Conservation (phyloP, 805 yeast species). For the Saturnispora sanitii region DNA sequence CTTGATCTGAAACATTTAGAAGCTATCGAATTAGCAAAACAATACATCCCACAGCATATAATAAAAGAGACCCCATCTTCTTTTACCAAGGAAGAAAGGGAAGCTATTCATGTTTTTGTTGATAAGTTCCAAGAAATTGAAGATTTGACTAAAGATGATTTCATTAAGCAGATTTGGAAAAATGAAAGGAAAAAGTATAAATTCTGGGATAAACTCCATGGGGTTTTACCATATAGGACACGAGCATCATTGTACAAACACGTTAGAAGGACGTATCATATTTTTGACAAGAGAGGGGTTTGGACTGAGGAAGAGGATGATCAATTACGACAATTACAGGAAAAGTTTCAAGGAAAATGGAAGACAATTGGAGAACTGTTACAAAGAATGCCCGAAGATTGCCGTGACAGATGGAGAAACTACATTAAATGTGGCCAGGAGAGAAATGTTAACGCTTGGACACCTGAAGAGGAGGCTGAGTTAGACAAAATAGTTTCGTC, state of each 20-base stretch:
- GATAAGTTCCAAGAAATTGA: constrained; percentile 56
- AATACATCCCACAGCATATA: constrained; percentile 36
- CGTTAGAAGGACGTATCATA: constrained; percentile 80
- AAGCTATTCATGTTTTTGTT: constrained; percentile 65
- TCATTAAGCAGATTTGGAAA: constrained; percentile 83
- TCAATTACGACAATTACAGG: constrained; percentile 50
- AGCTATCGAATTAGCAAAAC: constrained; percentile 8
- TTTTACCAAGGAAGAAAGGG: constrained; percentile 57
- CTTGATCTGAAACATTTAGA: background rate
- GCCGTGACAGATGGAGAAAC: constrained; percentile 94
- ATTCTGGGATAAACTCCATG: constrained; percentile 79
- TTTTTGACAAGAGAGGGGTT: constrained; percentile 78
- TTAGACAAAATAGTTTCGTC: constrained; percentile 40
- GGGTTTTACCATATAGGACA: constrained; percentile 74
- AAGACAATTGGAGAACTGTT: constrained; percentile 66
- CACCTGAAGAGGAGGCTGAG: constrained; percentile 63
- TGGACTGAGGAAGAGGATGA: constrained; percentile 83
- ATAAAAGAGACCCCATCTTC: constrained; percentile 31
- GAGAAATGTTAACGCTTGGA: constrained; percentile 75
- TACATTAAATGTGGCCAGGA: constrained; percentile 84
- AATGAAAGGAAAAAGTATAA: constrained; percentile 76
- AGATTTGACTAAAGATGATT: constrained; percentile 51
- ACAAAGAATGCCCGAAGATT: constrained; percentile 96
- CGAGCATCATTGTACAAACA: constrained; percentile 89
- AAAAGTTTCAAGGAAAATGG: constrained; percentile 77